Conservation (phyloP, 495 filamentous ascomycete species). For the Aspergillus incahuasiensis region DNA sequence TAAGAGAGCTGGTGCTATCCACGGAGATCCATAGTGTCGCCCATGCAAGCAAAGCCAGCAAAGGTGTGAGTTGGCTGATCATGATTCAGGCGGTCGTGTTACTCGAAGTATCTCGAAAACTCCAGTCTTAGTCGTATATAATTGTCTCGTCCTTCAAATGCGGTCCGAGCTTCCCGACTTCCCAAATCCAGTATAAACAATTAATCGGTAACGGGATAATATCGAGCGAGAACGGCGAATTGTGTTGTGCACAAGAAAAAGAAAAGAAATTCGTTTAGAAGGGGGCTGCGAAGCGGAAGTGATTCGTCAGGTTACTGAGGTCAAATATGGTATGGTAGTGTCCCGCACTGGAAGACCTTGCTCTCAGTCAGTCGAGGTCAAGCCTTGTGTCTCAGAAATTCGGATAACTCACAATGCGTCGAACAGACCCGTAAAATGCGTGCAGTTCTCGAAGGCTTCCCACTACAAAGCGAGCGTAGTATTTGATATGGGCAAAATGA, state of each 20-base stretch:
- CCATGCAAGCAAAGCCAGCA: conserved; percentile 23
- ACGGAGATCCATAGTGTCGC: background rate
- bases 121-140: background rate
- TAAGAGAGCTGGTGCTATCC: conserved; percentile 14
- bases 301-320: background rate
- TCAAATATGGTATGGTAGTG: background rate
- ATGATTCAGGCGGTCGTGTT: conserved; percentile 5
- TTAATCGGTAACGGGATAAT: background rate
- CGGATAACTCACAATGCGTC: background rate
- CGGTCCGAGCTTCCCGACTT: background rate
- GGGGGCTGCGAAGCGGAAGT: background rate
- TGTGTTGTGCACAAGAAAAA: background rate
- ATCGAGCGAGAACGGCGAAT: background rate
- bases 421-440: background rate
- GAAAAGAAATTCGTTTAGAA: background rate
- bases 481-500: conserved; percentile 12
- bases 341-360: conserved; percentile 10
- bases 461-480: conserved; percentile 3
- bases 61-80: conserved; percentile 17
- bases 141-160: background rate
- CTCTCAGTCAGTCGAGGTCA: conserved; percentile 3
- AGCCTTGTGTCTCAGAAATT: background rate
- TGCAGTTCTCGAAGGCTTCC: background rate
- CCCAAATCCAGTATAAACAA: background rate
- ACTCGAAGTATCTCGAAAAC: background rate